Base-by-base conservation (phyloP, 306 rosid genomes). In the Fagus crenata region DNA sequence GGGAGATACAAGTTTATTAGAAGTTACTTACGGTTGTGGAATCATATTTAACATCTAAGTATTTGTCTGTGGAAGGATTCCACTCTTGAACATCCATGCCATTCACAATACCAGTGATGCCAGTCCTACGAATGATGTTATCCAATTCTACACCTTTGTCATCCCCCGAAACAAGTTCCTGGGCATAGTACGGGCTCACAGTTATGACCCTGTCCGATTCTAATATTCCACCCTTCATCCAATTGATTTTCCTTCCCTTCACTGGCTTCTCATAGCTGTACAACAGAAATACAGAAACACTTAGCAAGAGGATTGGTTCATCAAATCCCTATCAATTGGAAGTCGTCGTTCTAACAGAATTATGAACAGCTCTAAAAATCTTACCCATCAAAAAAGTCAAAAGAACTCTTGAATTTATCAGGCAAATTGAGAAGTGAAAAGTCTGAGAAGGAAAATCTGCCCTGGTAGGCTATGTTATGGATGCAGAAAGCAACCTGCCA, bases 11-110 rank as follows among this genome's bases (percentile, higher is more conserved):
- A 73, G 56, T 17, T 49, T 41, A 35, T 28, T 49, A 39, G 17
- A 35, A 1, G 4, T 33, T 42, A 78, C 93, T 85, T 86, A 92
- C 93, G 7, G 88, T 80, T 75, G 87, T 72, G 77, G 81, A 89
- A 76, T 83, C 74, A 42, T 92, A 92, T 79, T 83, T 87, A 78
- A 75, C 78, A 18, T 73, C 61, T 76, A 83, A 68, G 13, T 90
- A 85, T 78, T 90, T 90, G 80, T 92, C 97, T 8, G 86, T 79
- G 56, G 85, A 77, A 60, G 97, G 96, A 83, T 90, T 92, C 97
- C 97, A 90, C 69, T 92, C 97, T 64, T 92, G 97, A 72, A 90
- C 89, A 79, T 92, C 97, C 97, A 92, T 92, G 83, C 97, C 97
- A 73, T 92, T 92, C 22, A 86, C 85, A 68, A 92, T 89, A 65